Evolutionary conservation across 2,329 filamentous ascomycete genomes (phyloP), one percentile per base, ranked within the genome.

Genomic region (Fusarium sp.): DNA sequence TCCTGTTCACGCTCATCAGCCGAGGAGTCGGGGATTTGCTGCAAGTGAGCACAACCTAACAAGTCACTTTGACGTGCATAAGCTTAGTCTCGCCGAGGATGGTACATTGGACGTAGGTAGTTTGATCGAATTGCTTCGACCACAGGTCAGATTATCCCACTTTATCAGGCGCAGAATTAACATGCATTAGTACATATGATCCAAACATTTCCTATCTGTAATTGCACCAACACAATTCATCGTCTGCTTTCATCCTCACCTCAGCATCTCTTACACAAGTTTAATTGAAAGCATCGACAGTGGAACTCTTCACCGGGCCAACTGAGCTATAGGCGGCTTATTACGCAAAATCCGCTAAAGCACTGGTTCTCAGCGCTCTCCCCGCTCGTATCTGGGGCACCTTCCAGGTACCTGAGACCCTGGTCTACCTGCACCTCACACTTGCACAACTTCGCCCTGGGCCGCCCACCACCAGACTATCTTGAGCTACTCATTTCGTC

Each of bases 401-500:
- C 46, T 48, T 51, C 39, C 25, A 53, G 60, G 71, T 71, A 70
- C 69, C 63, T 54, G 49, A 54, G 60, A 71, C 60, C 59, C 59
- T 52, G 59, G 55, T 37, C 55, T 11, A 33, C 31, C 63, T 52
- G 63, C 49, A 58, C 53, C 62, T 51, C 62, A 71, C 56, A 43
- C 43, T 56, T 66, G 69, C 67, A 65, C 71, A 58, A 58, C 64
- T 63, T 53, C 66, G 55, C 66, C 53, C 60, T 53, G 56, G 62
- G 45, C 63, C 60, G 62, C 60, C 58, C 63, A 56, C 50, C 45
- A 48, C 46, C 48, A 47, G 62, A 55, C 67, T 66, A 73, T 73
- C 69, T 70, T 45, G 57, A 56, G 53, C 59, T 70, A 70, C 72
- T 74, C 72, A 74, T 74, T 72, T 74, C 72, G 61, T 53, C 70